Percentiles rank a stretch among this genome's conserved stretches.
These are phyloP conservation scores for Yamadazyma mexicana DNA, from an alignment of 1,139 yeast genomes.

Conservation along the genomic window DNA sequence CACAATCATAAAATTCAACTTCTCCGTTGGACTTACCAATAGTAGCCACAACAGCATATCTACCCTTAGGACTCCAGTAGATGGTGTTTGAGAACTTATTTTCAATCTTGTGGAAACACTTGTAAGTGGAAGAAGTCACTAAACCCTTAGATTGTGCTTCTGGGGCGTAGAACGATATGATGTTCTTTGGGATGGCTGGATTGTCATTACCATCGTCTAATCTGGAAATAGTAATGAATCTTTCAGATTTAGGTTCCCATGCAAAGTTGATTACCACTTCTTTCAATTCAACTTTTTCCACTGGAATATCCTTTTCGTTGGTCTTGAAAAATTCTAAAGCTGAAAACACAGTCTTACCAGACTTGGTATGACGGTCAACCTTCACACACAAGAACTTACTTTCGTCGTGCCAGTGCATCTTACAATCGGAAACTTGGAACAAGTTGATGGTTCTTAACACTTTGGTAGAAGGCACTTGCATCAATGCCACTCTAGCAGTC, in stretches of 20 bases:
- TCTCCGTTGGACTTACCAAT: conserved; percentile 64
- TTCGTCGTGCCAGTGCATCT: conserved; percentile 92
- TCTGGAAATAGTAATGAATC: conserved; percentile 78
- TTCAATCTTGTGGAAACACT: conserved; percentile 46
- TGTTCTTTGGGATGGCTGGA: conserved; percentile 71
- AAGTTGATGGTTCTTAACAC: conserved; percentile 88
- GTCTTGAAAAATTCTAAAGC: conserved; percentile 91
- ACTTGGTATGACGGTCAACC: conserved; percentile 96
- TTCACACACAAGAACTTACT: conserved; percentile 86
- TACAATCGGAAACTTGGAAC: conserved; percentile 91
- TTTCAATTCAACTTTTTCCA: conserved; percentile 89
- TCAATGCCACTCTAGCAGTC: conserved; percentile 90
- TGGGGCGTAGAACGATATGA: conserved; percentile 78
- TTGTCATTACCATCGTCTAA: conserved; percentile 62
- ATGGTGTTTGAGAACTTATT: conserved; percentile 74
- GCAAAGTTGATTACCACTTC: conserved; percentile 87
- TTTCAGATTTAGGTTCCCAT: conserved; percentile 94
- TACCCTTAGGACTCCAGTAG: conserved; percentile 91
- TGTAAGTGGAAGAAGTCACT: conserved; percentile 59
- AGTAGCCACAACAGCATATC: conserved; percentile 80
- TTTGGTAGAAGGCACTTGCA: conserved; percentile 83
- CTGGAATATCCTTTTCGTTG: conserved; percentile 88
- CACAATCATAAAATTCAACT: conserved; percentile 84
- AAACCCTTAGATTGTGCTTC: conserved; percentile 86
- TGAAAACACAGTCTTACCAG: conserved; percentile 88